Evolutionary conservation across 2,329 filamentous ascomycete genomes (phyloP).

Genomic region (Ophiocordyceps australis): DNA sequence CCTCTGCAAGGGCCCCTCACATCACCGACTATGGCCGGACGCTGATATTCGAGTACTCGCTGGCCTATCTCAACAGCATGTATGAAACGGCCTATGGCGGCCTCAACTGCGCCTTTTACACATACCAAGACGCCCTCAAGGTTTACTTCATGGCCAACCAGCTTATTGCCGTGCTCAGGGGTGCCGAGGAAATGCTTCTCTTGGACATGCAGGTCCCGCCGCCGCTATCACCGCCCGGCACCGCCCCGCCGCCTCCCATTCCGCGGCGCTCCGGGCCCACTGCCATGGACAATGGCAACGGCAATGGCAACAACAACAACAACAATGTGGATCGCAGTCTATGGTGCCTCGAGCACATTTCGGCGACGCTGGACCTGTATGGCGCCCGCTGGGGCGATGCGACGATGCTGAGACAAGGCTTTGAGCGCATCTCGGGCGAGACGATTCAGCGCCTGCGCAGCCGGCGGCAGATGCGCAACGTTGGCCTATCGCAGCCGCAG

Average conservation of each 20-base stretch:
- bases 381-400: constrained; percentile 42
- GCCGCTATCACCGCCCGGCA: constrained; percentile 25
- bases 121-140: constrained; percentile 74
- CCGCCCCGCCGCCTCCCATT: constrained; percentile 31
- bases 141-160: constrained; percentile 59
- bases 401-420: constrained; percentile 30
- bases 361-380: constrained; percentile 34
- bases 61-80: constrained; percentile 64
- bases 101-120: constrained; percentile 49
- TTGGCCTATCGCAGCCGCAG: constrained; percentile 14
- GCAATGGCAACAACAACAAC: too few species aligned
- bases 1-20: constrained; percentile 53
- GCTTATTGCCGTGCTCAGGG: constrained; percentile 40
- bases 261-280: constrained; percentile 22
- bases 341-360: constrained; percentile 32
- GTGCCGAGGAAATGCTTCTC: constrained; percentile 37
- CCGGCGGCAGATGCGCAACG: constrained; percentile 15
- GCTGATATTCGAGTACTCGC: constrained; percentile 71
- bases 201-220: constrained; percentile 26
- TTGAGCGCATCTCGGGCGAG: constrained; percentile 28
- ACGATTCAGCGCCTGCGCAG: constrained; percentile 23
- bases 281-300: constrained; percentile 21
- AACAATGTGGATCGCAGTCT: constrained; percentile 39
- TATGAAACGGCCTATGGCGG: constrained; percentile 45
- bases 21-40: constrained; percentile 61